Conservation (phyloP, 768 basidiomycete species). For the Trametes villosa region DNA sequence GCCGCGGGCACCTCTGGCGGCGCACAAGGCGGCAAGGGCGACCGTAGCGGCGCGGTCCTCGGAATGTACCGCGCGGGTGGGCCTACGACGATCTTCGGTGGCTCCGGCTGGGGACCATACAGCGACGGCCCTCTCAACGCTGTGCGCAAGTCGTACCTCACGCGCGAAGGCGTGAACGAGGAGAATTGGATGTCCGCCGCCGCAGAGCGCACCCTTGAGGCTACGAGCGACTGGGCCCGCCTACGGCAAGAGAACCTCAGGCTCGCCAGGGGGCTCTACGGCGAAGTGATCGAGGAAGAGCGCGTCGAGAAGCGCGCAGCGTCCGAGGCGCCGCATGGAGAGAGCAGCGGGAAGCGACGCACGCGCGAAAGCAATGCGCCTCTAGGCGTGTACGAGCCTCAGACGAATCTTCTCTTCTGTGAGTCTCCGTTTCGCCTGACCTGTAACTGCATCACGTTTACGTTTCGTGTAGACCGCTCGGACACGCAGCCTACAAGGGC, state of each 20-base stretch:
- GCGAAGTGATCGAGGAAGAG: constrained; percentile 24
- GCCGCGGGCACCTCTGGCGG: constrained; percentile 37
- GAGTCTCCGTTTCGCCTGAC: constrained; percentile 21
- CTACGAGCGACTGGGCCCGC: constrained; percentile 65
- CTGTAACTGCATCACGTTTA: neutral
- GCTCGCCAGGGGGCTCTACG: constrained; percentile 52
- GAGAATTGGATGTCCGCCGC: constrained; percentile 94
- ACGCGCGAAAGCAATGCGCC: constrained; percentile 43
- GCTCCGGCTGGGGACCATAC: constrained; percentile 82
- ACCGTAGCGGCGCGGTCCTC: constrained; percentile 54
- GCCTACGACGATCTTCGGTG: constrained; percentile 90
- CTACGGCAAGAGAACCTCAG: constrained; percentile 59
- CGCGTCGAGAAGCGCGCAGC: constrained; percentile 12
- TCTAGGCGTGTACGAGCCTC: constrained; percentile 81
- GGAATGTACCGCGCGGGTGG: constrained; percentile 91
- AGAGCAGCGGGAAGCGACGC: constrained; percentile 25
- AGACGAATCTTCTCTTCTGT: constrained; percentile 78
- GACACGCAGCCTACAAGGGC: constrained; percentile 77
- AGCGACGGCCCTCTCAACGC: constrained; percentile 86
- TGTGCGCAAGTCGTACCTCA: constrained; percentile 78
- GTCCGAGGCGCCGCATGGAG: constrained; percentile 36
- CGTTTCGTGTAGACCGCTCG: constrained; percentile 56
- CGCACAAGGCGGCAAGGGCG: constrained; percentile 47
- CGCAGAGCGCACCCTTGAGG: constrained; percentile 64
- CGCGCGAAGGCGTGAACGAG: constrained; percentile 79